These are phyloP conservation scores for Colletotrichum chrysophilum DNA, from an alignment of 2,329 filamentous ascomycete species.

Conservation along the genomic window DNA sequence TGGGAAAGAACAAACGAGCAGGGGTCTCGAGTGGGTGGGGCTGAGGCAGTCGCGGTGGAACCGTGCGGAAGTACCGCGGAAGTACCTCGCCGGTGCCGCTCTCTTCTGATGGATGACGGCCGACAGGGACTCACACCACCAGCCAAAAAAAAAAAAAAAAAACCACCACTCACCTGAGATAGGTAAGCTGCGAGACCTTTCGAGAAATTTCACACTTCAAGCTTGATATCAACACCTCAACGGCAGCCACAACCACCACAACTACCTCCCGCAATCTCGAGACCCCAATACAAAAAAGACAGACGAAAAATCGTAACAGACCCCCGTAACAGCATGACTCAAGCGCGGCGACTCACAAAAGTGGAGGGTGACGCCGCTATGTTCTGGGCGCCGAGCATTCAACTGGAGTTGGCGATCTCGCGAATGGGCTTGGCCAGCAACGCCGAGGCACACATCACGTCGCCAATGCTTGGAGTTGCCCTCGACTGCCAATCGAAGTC, in stretches of 20 bases:
- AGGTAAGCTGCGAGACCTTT: not conserved
- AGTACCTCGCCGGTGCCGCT: not conserved
- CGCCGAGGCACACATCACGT: conserved; percentile 2
- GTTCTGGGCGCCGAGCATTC: conserved; percentile 18
- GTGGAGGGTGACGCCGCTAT: conserved; percentile 12
- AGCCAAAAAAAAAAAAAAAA: not conserved
- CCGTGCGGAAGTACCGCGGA: conserved; percentile 10
- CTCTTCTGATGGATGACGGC: not conserved
- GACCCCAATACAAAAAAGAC: not conserved
- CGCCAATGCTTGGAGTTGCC: conserved; percentile 16
- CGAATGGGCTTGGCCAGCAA: conserved; percentile 16
- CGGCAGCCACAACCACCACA: not conserved
- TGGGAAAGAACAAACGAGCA: not conserved
- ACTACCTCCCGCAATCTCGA: not conserved
- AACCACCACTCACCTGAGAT: not conserved
- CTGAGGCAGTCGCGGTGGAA: not conserved
- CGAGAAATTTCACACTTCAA: conserved; percentile 8
- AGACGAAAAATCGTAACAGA: not conserved
- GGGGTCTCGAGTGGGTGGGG: not conserved
- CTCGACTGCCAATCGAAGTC: conserved; percentile 1
- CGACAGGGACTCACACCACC: not conserved
- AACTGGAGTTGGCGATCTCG: conserved; percentile 13
- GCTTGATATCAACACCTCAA: not conserved
- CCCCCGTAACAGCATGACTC: not conserved
- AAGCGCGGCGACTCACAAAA: not conserved